A percentile compares a stretch with the other conserved stretches of the same genome.
Evolutionary conservation across 192 early-diverging fungal species (phyloP).

Genomic region (Allomyces javanicus): DNA sequence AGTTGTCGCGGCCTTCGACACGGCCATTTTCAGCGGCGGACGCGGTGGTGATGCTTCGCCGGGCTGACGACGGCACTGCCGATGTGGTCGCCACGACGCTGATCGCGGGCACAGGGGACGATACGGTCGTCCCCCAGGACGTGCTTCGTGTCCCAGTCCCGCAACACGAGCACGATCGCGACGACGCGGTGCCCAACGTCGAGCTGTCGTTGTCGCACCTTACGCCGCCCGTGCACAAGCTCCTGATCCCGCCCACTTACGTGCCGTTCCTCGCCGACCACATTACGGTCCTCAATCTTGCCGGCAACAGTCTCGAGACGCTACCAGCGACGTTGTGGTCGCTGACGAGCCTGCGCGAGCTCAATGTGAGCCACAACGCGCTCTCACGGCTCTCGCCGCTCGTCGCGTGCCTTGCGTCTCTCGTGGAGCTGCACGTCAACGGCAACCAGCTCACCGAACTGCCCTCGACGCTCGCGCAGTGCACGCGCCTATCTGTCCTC

Average conservation of each 20-base stretch:
- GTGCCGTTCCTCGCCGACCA: slow-evolving; percentile 10
- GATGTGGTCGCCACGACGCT: no score
- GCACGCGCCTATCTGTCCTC: slow-evolving; percentile 37
- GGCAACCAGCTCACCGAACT: slow-evolving; percentile 36
- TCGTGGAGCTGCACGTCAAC: slow-evolving; percentile 38
- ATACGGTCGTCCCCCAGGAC: no score
- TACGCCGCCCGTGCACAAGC: background rate
- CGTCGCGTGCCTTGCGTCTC: slow-evolving; percentile 38
- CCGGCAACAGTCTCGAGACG: slow-evolving; percentile 35
- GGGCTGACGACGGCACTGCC: no score
- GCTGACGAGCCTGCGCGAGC: slow-evolving; percentile 40
- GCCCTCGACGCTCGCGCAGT: slow-evolving; percentile 41
- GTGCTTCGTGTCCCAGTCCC: no score
- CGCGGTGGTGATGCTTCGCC: no score
- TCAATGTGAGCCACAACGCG: slow-evolving; percentile 43
- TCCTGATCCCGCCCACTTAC: background rate
- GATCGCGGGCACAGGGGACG: no score
- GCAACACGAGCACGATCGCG: no score
- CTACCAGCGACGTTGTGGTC: slow-evolving; percentile 49
- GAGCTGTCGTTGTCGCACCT: no score
- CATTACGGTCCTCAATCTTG: slow-evolving; percentile 39
- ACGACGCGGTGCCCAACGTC: no score
- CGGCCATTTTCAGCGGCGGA: no score
- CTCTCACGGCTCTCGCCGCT: slow-evolving; percentile 38
- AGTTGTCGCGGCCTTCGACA: no score